A percentile compares a stretch with the other conserved stretches of the same genome.
phyloP scores from a whole-genome alignment of 2,329 filamentous ascomycete species.

The Colletotrichum orbiculare region DNA sequence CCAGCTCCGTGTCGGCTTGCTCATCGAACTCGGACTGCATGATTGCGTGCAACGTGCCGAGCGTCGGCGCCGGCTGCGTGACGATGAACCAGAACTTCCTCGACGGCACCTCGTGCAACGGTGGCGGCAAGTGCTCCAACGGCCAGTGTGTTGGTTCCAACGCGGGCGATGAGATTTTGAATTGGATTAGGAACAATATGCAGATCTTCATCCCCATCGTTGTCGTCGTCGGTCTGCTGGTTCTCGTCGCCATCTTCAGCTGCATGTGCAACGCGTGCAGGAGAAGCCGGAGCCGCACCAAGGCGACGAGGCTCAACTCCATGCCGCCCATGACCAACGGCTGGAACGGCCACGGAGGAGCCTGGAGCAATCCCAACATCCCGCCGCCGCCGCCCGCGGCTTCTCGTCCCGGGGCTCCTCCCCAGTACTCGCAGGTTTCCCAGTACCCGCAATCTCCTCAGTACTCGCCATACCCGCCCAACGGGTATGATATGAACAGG shows the following conservation, averaged over 20 bases:
- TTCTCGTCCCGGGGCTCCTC: slow-evolving; percentile 21
- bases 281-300: slow-evolving; percentile 37
- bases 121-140: slow-evolving; percentile 82
- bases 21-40: slow-evolving; percentile 72
- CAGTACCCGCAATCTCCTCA: no score
- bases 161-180: slow-evolving; percentile 74
- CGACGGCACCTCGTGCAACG: slow-evolving; percentile 87
- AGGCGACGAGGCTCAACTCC: slow-evolving; percentile 42
- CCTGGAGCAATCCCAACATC: slow-evolving; percentile 27
- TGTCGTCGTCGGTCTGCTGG: slow-evolving; percentile 73
- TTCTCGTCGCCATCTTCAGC: slow-evolving; percentile 77
- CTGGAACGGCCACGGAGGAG: slow-evolving; percentile 38
- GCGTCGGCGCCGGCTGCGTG: slow-evolving; percentile 76
- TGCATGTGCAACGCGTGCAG: slow-evolving; percentile 60
- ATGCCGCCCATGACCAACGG: slow-evolving; percentile 33
- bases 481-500: slow-evolving; percentile 31
- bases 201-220: slow-evolving; percentile 84
- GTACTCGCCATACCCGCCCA: slow-evolving; percentile 13
- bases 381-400: slow-evolving; percentile 29
- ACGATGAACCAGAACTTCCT: slow-evolving; percentile 90
- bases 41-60: slow-evolving; percentile 79
- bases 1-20: slow-evolving; percentile 85
- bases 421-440: slow-evolving; percentile 4
- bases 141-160: slow-evolving; percentile 80
- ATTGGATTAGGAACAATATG: slow-evolving; percentile 83